These are phyloP conservation scores for Luffa acutangula DNA, from an alignment of 306 rosid species.

Conservation along the genomic window DNA sequence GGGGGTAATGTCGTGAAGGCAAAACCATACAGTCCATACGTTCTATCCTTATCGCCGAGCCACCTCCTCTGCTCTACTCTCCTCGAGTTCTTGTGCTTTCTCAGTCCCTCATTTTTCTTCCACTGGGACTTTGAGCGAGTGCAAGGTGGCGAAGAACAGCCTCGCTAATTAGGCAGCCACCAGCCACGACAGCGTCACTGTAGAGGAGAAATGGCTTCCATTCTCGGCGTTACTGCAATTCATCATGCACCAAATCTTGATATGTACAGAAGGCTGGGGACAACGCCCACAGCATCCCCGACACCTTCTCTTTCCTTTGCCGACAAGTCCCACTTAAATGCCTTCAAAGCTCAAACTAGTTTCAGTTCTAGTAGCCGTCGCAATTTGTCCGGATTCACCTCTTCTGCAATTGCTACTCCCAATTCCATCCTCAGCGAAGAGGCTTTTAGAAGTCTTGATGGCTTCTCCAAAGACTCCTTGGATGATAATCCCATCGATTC, in stretches of 20 bases:
- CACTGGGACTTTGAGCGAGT: neutral
- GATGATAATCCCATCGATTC: constrained; percentile 20
- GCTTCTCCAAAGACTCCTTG: constrained; percentile 29
- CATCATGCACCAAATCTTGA: constrained; percentile 43
- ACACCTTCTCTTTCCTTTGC: constrained; percentile 29
- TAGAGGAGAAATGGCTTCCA: constrained; percentile 41
- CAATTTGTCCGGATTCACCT: constrained; percentile 18
- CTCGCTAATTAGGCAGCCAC: neutral
- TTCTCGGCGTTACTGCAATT: constrained; percentile 57
- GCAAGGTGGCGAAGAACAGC: neutral
- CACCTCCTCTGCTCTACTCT: neutral
- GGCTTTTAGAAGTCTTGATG: constrained; percentile 65
- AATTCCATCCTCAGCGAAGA: constrained; percentile 90
- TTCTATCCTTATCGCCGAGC: constrained; percentile 8
- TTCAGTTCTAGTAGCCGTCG: constrained; percentile 3
- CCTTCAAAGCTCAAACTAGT: constrained; percentile 28
- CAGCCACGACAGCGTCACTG: neutral
- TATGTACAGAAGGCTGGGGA: constrained; percentile 15
- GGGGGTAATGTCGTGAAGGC: neutral
- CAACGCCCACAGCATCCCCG: constrained; percentile 15
- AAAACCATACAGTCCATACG: constrained; percentile 10
- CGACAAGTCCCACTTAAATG: constrained; percentile 43
- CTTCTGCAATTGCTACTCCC: constrained; percentile 80
- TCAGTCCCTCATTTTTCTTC: neutral
- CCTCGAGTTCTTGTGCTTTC: neutral